Evolutionary conservation across 2,329 filamentous ascomycete genomes (phyloP), one percentile per base, ranked within the genome.

Genomic region (Cordyceps fumosorosea): DNA sequence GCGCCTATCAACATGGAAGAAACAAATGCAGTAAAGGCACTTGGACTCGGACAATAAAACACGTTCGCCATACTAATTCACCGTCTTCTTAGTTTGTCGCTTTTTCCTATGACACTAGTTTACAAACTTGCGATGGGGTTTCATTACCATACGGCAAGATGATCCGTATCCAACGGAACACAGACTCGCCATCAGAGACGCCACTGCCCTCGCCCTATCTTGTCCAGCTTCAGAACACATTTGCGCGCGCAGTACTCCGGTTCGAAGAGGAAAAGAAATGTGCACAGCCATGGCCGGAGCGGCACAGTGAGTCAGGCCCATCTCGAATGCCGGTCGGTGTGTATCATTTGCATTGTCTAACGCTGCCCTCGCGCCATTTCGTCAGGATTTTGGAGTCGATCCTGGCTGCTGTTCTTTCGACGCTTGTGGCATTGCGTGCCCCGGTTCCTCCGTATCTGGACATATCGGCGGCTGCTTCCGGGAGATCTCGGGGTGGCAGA

Each of bases 321-420:
- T 18, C 12, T 42, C 11, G 12, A 42, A 42, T 42, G 37, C 37
- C 12, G 12, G 6, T 16, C 2, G 12, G 16, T 42, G 16, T 12
- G 12, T 16, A 7, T 29, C 3, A 6, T 29, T 29, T 29, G 29
- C 29, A 29, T 29, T 29, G 29, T 29, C 29, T 29, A 29, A 29
- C 29, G 29, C 29, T n/a, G 29, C 12, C 16, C 2, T 50, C 12
- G 47, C 42, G 42, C 42, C 47, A 4, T 12, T 37, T 16, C 26
- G 2, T 26, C 6, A 55, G 52, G 26, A 42, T 55, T 55, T 34
- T 55, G 52, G 52, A 55, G 14, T 44, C 52, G 52, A 29, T 29
- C 52, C n/a, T 55, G 52, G 52, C 52, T 55, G 24, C n/a, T 55
- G 12, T 55, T 55, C 20, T 55, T 55, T 16, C 52, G 52, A 5